A percentile compares a stretch with the other conserved stretches of the same genome.
These are phyloP conservation scores for Triticum urartu DNA, from an alignment of 176 grass and related monocot species.

Conservation along the genomic window DNA sequence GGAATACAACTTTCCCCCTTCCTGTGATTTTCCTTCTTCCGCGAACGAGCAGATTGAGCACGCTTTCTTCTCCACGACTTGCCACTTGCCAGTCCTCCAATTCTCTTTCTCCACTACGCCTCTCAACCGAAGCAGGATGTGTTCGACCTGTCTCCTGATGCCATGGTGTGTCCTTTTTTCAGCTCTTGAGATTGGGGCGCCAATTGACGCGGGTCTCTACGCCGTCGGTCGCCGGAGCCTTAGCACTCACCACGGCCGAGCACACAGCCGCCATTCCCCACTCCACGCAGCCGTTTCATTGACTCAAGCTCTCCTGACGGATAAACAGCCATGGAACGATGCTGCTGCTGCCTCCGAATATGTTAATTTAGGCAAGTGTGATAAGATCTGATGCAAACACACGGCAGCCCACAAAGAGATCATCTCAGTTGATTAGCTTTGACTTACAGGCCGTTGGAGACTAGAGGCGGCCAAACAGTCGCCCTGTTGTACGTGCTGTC, in stretches of 20 bases:
- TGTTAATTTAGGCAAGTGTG: too few relatives aligned
- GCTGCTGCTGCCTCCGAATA: not conserved
- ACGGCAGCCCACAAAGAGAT: too few relatives aligned
- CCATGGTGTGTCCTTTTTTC: not conserved
- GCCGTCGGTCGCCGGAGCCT: not conserved
- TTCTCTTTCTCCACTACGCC: not conserved
- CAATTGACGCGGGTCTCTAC: not conserved
- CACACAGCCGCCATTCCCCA: not conserved
- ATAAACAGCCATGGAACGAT: not conserved
- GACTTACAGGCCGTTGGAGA: too few relatives aligned
- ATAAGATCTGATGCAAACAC: too few relatives aligned
- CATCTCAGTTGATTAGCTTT: too few relatives aligned
- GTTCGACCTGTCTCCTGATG: not conserved
- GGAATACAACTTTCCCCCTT: too few relatives aligned
- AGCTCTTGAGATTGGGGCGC: not conserved
- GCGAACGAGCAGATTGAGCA: not conserved
- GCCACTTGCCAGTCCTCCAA: not conserved
- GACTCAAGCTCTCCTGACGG: not conserved
- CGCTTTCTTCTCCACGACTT: not conserved
- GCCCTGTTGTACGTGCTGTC: too few relatives aligned
- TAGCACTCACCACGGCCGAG: not conserved
- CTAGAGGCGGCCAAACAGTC: too few relatives aligned
- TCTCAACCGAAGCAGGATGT: not conserved
- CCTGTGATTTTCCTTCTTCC: not conserved
- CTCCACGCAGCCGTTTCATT: not conserved